Conservation (phyloP, 148 eudicot genomes). For the Polygonum maritimum region DNA sequence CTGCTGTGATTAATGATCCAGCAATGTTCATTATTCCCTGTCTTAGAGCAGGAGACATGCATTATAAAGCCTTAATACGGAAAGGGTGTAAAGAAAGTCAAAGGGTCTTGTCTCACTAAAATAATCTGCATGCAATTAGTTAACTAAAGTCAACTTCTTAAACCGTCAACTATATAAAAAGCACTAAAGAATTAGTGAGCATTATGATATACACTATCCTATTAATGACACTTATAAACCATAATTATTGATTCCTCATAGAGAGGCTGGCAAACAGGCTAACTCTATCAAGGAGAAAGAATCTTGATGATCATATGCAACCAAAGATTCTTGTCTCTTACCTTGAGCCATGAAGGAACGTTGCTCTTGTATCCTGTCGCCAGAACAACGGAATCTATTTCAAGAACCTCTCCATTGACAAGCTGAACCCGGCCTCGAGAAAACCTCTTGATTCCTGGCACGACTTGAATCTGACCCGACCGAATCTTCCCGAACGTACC, state of each 20-base stretch:
- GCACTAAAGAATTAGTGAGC: not conserved
- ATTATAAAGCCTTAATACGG: too few relatives aligned
- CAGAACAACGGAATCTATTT: constrained; percentile 28
- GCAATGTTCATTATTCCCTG: not conserved
- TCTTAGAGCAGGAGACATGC: too few relatives aligned
- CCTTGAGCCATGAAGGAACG: constrained; percentile 54
- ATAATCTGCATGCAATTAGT: not conserved
- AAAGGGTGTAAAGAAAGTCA: not conserved
- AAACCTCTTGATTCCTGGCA: constrained; percentile 12
- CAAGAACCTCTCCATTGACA: constrained; percentile 9
- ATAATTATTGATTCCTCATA: not conserved
- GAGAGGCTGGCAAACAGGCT: not conserved
- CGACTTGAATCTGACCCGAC: constrained; percentile 6
- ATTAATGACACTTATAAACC: not conserved
- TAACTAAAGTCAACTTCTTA: not conserved
- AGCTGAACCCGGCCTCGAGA: constrained; percentile 10
- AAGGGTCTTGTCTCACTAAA: not conserved
- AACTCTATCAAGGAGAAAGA: not conserved
- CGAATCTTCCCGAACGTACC: not conserved
- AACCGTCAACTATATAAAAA: not conserved
- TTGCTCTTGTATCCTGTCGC: constrained; percentile 56
- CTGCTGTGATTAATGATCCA: not conserved
- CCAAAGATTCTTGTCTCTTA: not conserved
- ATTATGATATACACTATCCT: too few relatives aligned
- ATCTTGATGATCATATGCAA: not conserved